phyloP scores from a whole-genome alignment of 2,329 filamentous ascomycete species.

The Zelopaecilomyces penicillatus region DNA sequence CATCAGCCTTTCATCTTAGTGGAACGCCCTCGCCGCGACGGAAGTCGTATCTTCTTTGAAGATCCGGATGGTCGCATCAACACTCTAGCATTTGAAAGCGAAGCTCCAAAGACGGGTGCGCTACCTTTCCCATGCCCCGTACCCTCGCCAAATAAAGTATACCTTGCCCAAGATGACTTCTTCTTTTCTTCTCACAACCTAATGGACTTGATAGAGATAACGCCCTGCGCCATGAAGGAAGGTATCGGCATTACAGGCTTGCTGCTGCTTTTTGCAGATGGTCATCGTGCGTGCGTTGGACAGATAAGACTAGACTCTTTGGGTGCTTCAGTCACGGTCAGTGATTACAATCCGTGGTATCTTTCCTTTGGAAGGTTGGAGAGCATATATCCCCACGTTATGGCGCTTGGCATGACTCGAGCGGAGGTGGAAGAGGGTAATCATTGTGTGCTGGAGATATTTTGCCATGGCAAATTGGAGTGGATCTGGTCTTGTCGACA shows the following conservation, averaged over 20 bases:
- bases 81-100: slow-evolving; percentile 4
- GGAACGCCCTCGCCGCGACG: slow-evolving; percentile 1
- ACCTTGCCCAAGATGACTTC: slow-evolving; percentile 5
- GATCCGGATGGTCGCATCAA: slow-evolving; percentile 1
- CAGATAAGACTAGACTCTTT: slow-evolving; percentile 5
- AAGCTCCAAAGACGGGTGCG: neutral
- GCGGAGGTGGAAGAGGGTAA: slow-evolving; percentile 5
- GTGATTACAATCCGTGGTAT: slow-evolving; percentile 1
- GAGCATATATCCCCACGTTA: slow-evolving; percentile 7
- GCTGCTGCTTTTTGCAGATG: slow-evolving; percentile 6
- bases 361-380: slow-evolving; percentile 3
- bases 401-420: slow-evolving; percentile 4
- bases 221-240: neutral
- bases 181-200: slow-evolving; percentile 6
- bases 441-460: slow-evolving; percentile 1
- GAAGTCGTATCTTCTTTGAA: slow-evolving; percentile 4
- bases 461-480: slow-evolving; percentile 1
- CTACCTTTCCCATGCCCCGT: slow-evolving; percentile 1
- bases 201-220: slow-evolving; percentile 3
- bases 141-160: slow-evolving; percentile 4
- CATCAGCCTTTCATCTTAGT: neutral
- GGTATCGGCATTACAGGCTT: slow-evolving; percentile 1
- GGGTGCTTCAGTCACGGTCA: neutral
- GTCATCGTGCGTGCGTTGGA: slow-evolving; percentile 6
- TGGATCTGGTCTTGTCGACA: slow-evolving; percentile 4